Base-by-base conservation (phyloP, 805 yeast species). In the Kazachstania bromeliacearum region DNA sequence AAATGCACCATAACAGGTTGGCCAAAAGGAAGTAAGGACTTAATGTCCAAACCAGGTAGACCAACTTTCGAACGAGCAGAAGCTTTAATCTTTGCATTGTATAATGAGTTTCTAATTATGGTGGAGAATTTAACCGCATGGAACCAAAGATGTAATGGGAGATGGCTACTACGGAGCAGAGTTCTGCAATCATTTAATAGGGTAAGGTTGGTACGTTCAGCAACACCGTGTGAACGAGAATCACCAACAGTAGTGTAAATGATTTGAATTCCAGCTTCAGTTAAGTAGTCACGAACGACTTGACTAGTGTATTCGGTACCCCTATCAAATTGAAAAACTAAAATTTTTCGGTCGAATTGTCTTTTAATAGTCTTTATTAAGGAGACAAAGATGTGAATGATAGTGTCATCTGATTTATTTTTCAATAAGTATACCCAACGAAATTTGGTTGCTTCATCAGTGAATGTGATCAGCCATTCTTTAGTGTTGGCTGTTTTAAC, bases 121-220 rank as follows among this genome's bases (percentile, higher is more conserved):
- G 38, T 39, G 10, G 41, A 30, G 29, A 35, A 36, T 37, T 34
- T 29, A 7, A 42, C 42, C 3, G 44, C 44, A 28, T 36, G 27
- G 23, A 33, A 42, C 46, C 44, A 38, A 21, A 40, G 24, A 31
- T 33, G 29, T 9, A 24, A 23, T 6, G 46, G 45, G 23, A 42
- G 15, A 4, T 36, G 16, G 6, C 34, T 35, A 4, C 36, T 13
- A 2, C 18, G 13, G 7, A 44, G 19, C 7, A 38, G n/a, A 1
- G 46, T 35, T 4, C 44, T 33, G 34, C 45, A 42, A 29, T 44
- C 48, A 25, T 42, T 35, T 21, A 44, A 16, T 3, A 42, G 30
- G 2, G 42, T 36, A 4, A 38, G 25, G 31, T 42, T 42, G 13
- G 31, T 9, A 2, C 46, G 28, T 40, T 37, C 44, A 21, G 44